phyloP scores from a whole-genome alignment of 2,329 filamentous ascomycete genomes.

The Monosporascus sp. region DNA sequence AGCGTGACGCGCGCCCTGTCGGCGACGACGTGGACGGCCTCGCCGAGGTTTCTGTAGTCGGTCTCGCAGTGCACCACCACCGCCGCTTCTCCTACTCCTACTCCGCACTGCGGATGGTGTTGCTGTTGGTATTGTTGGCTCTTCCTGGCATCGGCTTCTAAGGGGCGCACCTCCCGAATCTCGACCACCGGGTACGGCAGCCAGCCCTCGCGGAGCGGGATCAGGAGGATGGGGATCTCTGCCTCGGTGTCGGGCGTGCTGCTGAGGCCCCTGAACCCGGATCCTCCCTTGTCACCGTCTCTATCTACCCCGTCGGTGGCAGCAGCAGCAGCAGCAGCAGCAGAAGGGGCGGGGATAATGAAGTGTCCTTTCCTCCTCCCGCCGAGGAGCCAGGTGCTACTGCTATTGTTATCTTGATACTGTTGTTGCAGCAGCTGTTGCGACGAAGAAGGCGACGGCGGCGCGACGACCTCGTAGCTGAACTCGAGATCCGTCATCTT shows the following conservation, averaged over 20 bases:
- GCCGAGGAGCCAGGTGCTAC: constrained; percentile 70
- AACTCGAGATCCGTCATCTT: constrained; percentile 58
- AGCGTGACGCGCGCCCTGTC: constrained; percentile 70
- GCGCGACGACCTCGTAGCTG: constrained; percentile 74
- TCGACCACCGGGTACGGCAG: constrained; percentile 76
- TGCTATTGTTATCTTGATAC: constrained; percentile 26
- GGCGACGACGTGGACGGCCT: constrained; percentile 69
- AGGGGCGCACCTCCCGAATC: constrained; percentile 56
- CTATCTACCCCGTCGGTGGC: not conserved
- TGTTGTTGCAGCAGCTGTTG: no score
- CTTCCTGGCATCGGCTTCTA: not conserved
- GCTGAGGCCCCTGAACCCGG: constrained; percentile 15
- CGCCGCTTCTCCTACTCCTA: constrained; percentile 9
- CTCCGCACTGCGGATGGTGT: constrained; percentile 2
- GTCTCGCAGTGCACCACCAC: constrained; percentile 59
- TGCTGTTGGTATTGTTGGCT: not conserved
- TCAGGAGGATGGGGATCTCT: constrained; percentile 65
- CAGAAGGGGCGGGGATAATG: constrained; percentile 42
- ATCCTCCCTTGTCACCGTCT: not conserved
- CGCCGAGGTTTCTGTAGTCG: constrained; percentile 72
- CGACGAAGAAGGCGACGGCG: constrained; percentile 36
- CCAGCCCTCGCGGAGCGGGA: constrained; percentile 74
- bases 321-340: constrained; percentile 5
- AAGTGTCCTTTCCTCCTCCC: constrained; percentile 79
- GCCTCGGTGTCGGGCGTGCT: constrained; percentile 46